phyloP scores from a whole-genome alignment of 2,329 filamentous ascomycete genomes.

The Zymoseptoria pseudotritici region DNA sequence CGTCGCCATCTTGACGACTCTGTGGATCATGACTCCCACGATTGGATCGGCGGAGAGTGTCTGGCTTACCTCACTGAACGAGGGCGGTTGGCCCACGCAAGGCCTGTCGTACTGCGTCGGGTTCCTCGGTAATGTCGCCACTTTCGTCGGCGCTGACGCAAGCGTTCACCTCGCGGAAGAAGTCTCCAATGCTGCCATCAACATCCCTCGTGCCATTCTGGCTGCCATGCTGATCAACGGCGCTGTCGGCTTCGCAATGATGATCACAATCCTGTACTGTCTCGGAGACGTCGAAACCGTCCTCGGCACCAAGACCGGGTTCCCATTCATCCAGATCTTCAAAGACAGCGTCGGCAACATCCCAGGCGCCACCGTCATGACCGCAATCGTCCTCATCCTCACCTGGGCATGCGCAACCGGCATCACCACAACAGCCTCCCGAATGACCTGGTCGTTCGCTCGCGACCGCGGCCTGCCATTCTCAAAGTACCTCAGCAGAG shows the following conservation, averaged over 20 bases:
- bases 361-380: constrained; percentile 41
- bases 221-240: constrained; percentile 43
- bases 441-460: constrained; percentile 37
- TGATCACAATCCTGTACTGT: constrained; percentile 39
- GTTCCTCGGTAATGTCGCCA: constrained; percentile 29
- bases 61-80: constrained; percentile 26
- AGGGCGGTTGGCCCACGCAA: constrained; percentile 29
- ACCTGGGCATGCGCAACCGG: constrained; percentile 30
- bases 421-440: constrained; percentile 35
- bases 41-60: constrained; percentile 22
- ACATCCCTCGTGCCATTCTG: constrained; percentile 44
- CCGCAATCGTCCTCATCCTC: constrained; percentile 34
- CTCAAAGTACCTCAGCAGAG: constrained; percentile 30
- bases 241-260: constrained; percentile 39
- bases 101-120: constrained; percentile 30
- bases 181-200: constrained; percentile 40
- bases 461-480: constrained; percentile 37
- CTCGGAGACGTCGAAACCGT: constrained; percentile 36
- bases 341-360: constrained; percentile 37
- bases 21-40: constrained; percentile 28
- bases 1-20: constrained; percentile 45
- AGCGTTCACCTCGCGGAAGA: constrained; percentile 46
- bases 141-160: constrained; percentile 35
- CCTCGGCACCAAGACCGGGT: constrained; percentile 37
- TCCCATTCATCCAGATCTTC: constrained; percentile 48